Conservation (phyloP, 2,329 filamentous ascomycete species). For the Capronia americana region DNA sequence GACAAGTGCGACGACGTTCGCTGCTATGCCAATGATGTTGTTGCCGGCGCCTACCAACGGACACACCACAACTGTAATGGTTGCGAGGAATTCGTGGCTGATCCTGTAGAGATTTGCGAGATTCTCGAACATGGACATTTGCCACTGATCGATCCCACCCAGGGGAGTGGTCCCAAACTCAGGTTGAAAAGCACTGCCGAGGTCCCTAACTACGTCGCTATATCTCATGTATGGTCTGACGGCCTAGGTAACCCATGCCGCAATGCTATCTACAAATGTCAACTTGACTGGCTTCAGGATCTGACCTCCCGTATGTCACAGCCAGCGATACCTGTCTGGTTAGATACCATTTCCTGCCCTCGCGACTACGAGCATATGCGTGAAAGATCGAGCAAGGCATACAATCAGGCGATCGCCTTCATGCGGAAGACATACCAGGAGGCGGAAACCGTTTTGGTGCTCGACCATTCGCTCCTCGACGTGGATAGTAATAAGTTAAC, state of each 20-base stretch:
- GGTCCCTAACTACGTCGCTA: slow-evolving; percentile 5
- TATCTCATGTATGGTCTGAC: slow-evolving; percentile 20
- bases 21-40: slow-evolving; percentile 7
- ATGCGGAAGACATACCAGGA: slow-evolving; percentile 11
- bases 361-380: slow-evolving; percentile 10
- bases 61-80: slow-evolving; percentile 2
- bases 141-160: slow-evolving; percentile 4
- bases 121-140: slow-evolving; percentile 5
- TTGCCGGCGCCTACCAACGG: neutral
- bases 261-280: slow-evolving; percentile 14
- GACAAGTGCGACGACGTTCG: neutral
- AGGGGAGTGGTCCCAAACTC: slow-evolving; percentile 2
- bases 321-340: neutral
- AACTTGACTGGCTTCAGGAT: slow-evolving; percentile 5
- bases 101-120: slow-evolving; percentile 8
- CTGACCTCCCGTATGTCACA: neutral
- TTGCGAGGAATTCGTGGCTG: slow-evolving; percentile 5
- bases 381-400: slow-evolving; percentile 5
- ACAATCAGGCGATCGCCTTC: slow-evolving; percentile 8
- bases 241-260: slow-evolving; percentile 12
- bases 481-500: neutral
- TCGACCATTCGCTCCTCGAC: slow-evolving; percentile 11
- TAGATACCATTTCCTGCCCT: slow-evolving; percentile 10
- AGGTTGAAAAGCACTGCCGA: slow-evolving; percentile 7
- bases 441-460: slow-evolving; percentile 8